phyloP scores from a whole-genome alignment of 139 green algal species.

The Picochlorum costavermella region DNA sequence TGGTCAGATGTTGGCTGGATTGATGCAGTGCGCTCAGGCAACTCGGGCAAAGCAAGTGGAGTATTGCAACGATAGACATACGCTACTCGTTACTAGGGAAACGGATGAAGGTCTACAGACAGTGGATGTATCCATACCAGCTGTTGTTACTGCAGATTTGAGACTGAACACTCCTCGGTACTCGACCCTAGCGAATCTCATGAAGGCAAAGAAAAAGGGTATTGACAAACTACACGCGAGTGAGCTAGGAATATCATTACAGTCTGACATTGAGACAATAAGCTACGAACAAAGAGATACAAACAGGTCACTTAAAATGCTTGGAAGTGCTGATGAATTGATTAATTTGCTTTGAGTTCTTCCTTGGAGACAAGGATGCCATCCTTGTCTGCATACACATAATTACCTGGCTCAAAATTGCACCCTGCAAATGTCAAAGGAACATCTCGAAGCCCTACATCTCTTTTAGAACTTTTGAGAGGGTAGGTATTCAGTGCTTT shows the following conservation, averaged over 20 bases:
- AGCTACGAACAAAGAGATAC: neutral
- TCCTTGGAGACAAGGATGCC: conserved; percentile 65
- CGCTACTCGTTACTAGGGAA: conserved; percentile 33
- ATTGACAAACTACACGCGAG: conserved; percentile 49
- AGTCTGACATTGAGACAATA: conserved; percentile 2
- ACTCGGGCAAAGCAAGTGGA: conserved; percentile 84
- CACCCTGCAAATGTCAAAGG: conserved; percentile 62
- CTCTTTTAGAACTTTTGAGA: conserved; percentile 81
- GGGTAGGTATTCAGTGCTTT: conserved; percentile 83
- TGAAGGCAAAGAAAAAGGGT: conserved; percentile 87
- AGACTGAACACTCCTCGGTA: conserved; percentile 89
- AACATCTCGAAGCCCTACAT: conserved; percentile 72
- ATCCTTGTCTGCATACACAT: conserved; percentile 82
- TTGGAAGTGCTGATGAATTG: conserved; percentile 2
- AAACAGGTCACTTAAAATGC: neutral
- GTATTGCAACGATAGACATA: conserved; percentile 31
- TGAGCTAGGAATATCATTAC: conserved; percentile 4
- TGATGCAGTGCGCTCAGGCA: conserved; percentile 83
- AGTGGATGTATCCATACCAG: conserved; percentile 63
- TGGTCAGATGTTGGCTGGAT: conserved; percentile 85
- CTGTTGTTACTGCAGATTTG: conserved; percentile 85
- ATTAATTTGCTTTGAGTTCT: conserved; percentile 39
- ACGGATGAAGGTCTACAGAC: conserved; percentile 80
- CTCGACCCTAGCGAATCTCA: conserved; percentile 83
- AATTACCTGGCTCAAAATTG: conserved; percentile 64